Conservation (phyloP, 768 basidiomycete genomes). For the Termitomyces titanicus region DNA sequence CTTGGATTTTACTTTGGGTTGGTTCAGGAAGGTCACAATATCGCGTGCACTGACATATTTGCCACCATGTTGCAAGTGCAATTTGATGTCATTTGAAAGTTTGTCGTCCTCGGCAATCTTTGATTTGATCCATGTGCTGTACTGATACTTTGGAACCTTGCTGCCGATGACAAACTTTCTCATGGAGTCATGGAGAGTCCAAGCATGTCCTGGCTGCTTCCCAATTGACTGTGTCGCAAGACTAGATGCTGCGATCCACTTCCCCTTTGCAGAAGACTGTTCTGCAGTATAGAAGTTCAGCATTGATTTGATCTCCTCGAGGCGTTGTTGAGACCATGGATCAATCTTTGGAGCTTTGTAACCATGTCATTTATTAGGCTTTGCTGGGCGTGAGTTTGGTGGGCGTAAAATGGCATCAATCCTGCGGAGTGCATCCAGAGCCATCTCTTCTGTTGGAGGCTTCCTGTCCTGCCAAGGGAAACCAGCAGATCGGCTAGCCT, state of each 20-base stretch:
- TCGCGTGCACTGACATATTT: constrained; percentile 21
- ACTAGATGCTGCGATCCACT: constrained; percentile 7
- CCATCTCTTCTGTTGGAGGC: not conserved
- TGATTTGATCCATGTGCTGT: constrained; percentile 18
- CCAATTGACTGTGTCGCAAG: not conserved
- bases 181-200: constrained; percentile 15
- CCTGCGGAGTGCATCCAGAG: not conserved
- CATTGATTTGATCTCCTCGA: constrained; percentile 10
- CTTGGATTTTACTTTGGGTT: constrained; percentile 7
- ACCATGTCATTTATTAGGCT: not conserved
- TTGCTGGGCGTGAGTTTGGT: not conserved
- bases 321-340: not conserved
- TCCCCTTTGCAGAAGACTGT: not conserved
- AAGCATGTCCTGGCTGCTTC: constrained; percentile 4
- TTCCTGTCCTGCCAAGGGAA: not conserved
- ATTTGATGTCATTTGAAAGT: constrained; percentile 10
- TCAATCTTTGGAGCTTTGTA: not conserved
- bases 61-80: constrained; percentile 17
- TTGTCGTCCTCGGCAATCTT: constrained; percentile 16
- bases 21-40: constrained; percentile 15
- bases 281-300: constrained; percentile 3
- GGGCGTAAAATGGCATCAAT: not conserved
- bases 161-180: constrained; percentile 8
- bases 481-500: not conserved
- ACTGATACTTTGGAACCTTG: constrained; percentile 16